These are phyloP conservation scores for Erodium trifolium DNA, from an alignment of 441 rosid species.

Conservation along the genomic window DNA sequence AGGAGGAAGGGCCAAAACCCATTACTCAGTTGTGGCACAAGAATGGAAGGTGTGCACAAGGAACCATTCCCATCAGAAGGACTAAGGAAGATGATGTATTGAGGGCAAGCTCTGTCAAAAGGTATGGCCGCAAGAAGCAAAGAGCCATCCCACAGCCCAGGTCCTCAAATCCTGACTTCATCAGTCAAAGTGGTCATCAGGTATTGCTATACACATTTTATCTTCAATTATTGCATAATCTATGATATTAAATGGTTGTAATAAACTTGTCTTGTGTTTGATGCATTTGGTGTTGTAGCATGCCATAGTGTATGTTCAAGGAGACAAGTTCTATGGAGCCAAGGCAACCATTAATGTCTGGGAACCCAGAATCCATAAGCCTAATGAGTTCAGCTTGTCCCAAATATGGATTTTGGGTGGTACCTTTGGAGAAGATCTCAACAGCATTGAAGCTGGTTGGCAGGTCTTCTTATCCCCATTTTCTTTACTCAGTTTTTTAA, in stretches of 20 bases:
- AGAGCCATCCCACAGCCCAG: slow-evolving; percentile 59
- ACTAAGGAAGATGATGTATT: slow-evolving; percentile 51
- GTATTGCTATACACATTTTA: slow-evolving; percentile 23
- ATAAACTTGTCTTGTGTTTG: background rate
- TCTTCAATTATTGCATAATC: too few species aligned
- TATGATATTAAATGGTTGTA: background rate
- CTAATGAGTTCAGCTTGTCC: slow-evolving; percentile 93
- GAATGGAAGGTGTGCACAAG: slow-evolving; percentile 65
- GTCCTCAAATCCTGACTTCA: slow-evolving; percentile 72
- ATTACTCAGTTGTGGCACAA: slow-evolving; percentile 76
- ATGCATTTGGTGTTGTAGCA: slow-evolving; percentile 40
- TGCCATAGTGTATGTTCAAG: slow-evolving; percentile 92
- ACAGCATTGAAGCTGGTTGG: slow-evolving; percentile 99
- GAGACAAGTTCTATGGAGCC: slow-evolving; percentile 85
- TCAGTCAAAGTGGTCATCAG: slow-evolving; percentile 85
- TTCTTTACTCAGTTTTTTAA: background rate
- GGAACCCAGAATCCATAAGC: slow-evolving; percentile 92
- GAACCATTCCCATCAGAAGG: slow-evolving; percentile 45
- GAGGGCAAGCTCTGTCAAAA: slow-evolving; percentile 79
- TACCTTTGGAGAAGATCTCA: slow-evolving; percentile 95
- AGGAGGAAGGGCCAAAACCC: slow-evolving; percentile 38
- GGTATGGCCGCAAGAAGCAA: slow-evolving; percentile 81
- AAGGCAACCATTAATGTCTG: slow-evolving; percentile 93
- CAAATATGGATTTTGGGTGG: slow-evolving; percentile 97
- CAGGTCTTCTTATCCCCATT: slow-evolving; percentile 41